phyloP scores from a whole-genome alignment of 108 stramenopile genomes.

The Aurantiochytrium sp. region DNA sequence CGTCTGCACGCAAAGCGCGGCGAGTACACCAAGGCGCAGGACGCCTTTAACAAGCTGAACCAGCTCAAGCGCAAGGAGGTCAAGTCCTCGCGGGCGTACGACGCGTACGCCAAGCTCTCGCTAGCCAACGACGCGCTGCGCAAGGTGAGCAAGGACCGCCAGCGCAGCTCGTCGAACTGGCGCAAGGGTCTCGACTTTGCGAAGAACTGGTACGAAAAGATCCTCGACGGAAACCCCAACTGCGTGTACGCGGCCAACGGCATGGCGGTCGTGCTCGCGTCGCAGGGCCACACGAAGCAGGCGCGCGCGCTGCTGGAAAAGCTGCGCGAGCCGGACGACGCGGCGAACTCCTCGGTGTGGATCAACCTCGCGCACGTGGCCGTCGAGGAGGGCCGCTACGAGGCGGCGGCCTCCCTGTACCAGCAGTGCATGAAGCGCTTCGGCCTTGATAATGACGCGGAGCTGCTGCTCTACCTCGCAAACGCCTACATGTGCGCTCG shows the following conservation, averaged over 20 bases:
- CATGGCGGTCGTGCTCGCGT: neutral
- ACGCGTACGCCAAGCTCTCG: neutral
- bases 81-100: neutral
- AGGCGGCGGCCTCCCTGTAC: slow-evolving; percentile 21
- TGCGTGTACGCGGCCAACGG: slow-evolving; percentile 11
- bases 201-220: slow-evolving; percentile 1
- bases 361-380: slow-evolving; percentile 10
- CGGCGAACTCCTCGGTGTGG: slow-evolving; percentile 7
- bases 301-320: neutral
- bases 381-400: neutral
- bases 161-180: neutral
- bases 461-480: slow-evolving; percentile 11
- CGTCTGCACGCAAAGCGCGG: neutral
- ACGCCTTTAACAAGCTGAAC: neutral
- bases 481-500: neutral
- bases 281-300: neutral
- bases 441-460: neutral
- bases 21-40: neutral
- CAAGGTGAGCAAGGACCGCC: neutral
- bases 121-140: neutral
- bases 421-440: slow-evolving; percentile 31
- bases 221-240: neutral
- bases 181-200: slow-evolving; percentile 1
- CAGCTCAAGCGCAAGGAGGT: neutral
- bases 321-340: slow-evolving; percentile 9